Evolutionary conservation across 345 rosid species (phyloP).

Genomic region (Euphorbia tirucalli): DNA sequence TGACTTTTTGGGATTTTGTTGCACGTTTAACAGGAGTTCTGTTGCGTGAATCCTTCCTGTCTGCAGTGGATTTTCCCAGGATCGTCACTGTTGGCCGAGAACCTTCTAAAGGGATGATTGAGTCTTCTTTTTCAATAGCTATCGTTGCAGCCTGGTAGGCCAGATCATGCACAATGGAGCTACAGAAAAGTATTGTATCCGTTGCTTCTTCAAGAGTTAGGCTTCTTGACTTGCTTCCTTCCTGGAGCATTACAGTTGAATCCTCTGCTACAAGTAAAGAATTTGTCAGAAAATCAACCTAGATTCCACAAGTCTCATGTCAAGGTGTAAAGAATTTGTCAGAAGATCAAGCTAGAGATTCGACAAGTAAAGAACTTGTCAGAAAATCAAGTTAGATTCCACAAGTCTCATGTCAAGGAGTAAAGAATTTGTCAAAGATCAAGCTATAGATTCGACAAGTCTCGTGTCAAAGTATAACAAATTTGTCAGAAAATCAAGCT

Average conservation of each 20-base stretch:
- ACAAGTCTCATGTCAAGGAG: not conserved
- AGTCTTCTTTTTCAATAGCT: conserved; percentile 62
- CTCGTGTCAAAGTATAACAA: not conserved
- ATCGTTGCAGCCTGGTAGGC: conserved; percentile 78
- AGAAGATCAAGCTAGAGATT: too few relatives aligned
- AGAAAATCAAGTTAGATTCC: conserved; percentile 18
- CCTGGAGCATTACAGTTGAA: conserved; percentile 56
- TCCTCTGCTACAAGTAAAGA: conserved; percentile 48
- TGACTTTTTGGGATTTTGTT: conserved; percentile 52
- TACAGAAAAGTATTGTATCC: conserved; percentile 85
- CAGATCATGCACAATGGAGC: conserved; percentile 90
- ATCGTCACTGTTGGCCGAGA: conserved; percentile 67
- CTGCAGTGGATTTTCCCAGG: conserved; percentile 58
- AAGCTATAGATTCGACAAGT: conserved; percentile 6
- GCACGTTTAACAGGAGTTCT: conserved; percentile 46
- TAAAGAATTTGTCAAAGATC: too few relatives aligned
- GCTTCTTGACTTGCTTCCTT: conserved; percentile 72
- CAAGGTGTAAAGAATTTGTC: not conserved
- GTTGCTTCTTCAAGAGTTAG: conserved; percentile 96
- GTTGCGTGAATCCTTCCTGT: conserved; percentile 47
- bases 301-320: conserved; percentile 4
- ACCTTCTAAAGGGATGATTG: conserved; percentile 48
- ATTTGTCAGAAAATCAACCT: conserved; percentile 22
- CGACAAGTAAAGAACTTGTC: conserved; percentile 21
- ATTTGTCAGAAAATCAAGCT: conserved; percentile 21